Evolutionary conservation across 2,329 filamentous ascomycete genomes (phyloP).

Genomic region (Pseudogymnoascus sp.): DNA sequence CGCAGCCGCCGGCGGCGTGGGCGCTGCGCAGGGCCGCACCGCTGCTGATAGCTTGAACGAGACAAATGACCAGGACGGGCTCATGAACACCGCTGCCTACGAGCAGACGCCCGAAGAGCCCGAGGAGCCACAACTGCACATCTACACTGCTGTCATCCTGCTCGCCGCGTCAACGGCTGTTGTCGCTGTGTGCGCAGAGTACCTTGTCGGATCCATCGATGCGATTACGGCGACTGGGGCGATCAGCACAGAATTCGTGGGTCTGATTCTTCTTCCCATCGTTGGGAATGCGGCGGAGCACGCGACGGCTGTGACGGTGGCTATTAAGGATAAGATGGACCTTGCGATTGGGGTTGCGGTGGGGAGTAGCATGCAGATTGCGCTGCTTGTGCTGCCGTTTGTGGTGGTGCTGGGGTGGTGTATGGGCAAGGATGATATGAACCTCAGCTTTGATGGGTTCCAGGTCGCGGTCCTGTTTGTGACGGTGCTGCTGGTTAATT

Average conservation of each 20-base stretch:
- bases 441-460: constrained; percentile 67
- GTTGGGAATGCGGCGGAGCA: constrained; percentile 78
- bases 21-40: constrained; percentile 25
- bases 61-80: constrained; percentile 26
- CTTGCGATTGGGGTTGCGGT: constrained; percentile 74
- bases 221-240: constrained; percentile 60
- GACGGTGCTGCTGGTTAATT: constrained; percentile 76
- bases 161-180: constrained; percentile 64
- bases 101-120: constrained; percentile 49
- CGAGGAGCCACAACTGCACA: constrained; percentile 67
- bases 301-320: constrained; percentile 76
- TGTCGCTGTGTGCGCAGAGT: constrained; percentile 70
- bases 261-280: constrained; percentile 71
- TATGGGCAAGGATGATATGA: constrained; percentile 59
- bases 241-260: constrained; percentile 74
- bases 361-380: constrained; percentile 76
- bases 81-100: constrained; percentile 34
- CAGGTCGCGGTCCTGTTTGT: constrained; percentile 82
- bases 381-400: constrained; percentile 72
- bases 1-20: constrained; percentile 26
- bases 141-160: constrained; percentile 64
- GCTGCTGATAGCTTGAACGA: constrained; percentile 13
- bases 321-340: constrained; percentile 68
- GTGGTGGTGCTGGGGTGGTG: constrained; percentile 76
- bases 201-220: constrained; percentile 69